Percentiles rank a stretch among this genome's conserved stretches.
Conservation (phyloP, 192 early-diverging fungal species). For the Coemansia furcata region DNA sequence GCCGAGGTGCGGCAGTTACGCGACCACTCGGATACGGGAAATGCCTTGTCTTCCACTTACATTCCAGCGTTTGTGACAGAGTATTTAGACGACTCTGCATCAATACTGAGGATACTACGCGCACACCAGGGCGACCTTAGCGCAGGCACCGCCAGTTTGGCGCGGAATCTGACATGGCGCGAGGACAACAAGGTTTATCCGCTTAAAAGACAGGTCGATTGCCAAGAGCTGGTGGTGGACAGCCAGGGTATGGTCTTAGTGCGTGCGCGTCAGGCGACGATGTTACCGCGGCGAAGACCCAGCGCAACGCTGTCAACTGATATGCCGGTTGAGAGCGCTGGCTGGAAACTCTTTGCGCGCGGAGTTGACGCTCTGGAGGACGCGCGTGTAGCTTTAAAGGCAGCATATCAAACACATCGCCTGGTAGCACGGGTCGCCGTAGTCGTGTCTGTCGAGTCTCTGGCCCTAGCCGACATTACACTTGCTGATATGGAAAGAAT, state of each 20-base stretch:
- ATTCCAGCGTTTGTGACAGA: conserved; percentile 34
- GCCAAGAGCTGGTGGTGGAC: conserved; percentile 12
- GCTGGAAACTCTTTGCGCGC: conserved; percentile 20
- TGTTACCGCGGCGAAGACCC: conserved; percentile 10
- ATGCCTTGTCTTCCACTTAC: conserved; percentile 17
- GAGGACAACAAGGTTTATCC: conserved; percentile 45
- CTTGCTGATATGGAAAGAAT: neutral
- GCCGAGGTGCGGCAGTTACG: conserved; percentile 7
- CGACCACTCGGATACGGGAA: neutral
- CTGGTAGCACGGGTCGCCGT: conserved; percentile 15
- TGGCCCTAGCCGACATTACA: conserved; percentile 27
- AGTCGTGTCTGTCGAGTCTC: conserved; percentile 37
- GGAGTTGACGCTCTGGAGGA: conserved; percentile 38
- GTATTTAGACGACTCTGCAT: conserved; percentile 31
- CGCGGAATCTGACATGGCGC: conserved; percentile 34
- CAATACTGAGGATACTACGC: conserved; percentile 18
- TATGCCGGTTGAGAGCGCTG: neutral
- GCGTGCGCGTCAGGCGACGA: conserved; percentile 21
- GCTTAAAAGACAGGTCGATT: neutral
- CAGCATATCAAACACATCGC: neutral
- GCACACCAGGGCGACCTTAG: conserved; percentile 16
- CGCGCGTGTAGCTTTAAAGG: conserved; percentile 37
- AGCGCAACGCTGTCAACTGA: neutral
- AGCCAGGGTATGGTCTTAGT: conserved; percentile 26
- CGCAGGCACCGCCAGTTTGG: neutral